Conservation (phyloP, 345 rosid species). For the Cochlearia excelsa region DNA sequence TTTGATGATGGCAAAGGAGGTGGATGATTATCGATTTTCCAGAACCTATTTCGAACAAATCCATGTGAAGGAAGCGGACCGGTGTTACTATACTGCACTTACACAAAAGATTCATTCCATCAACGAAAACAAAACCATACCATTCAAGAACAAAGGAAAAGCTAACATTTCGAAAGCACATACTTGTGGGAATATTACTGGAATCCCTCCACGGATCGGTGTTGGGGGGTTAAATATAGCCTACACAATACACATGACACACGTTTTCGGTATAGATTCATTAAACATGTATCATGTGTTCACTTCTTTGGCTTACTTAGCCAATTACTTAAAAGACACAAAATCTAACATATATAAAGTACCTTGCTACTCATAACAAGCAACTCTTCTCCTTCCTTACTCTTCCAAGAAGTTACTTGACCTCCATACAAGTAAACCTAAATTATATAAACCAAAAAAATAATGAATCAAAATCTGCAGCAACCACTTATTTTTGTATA, state of each 20-base stretch:
- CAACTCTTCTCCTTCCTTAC: slow-evolving; percentile 71
- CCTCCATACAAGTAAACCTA: slow-evolving; percentile 79
- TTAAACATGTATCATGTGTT: too few species aligned
- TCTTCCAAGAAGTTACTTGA: slow-evolving; percentile 90
- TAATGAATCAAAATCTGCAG: not conserved
- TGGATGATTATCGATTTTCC: slow-evolving; percentile 72
- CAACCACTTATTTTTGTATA: too few species aligned
- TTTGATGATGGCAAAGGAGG: slow-evolving; percentile 48
- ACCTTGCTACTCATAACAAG: slow-evolving; percentile 54
- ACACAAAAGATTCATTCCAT: not conserved
- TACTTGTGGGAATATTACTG: slow-evolving; percentile 41
- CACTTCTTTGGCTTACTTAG: too few species aligned
- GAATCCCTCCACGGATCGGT: not conserved
- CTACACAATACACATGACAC: not conserved
- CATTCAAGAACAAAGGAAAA: slow-evolving; percentile 4
- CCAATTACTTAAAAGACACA: too few species aligned
- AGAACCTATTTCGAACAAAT: slow-evolving; percentile 70
- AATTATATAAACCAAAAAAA: not conserved
- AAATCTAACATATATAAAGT: too few species aligned
- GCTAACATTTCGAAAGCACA: not conserved
- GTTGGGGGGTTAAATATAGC: not conserved
- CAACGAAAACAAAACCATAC: slow-evolving; percentile 20
- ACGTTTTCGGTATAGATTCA: not conserved
- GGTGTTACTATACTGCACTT: slow-evolving; percentile 58
- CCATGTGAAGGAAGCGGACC: slow-evolving; percentile 80